Percentiles rank a stretch among this genome's conserved stretches.
These are phyloP conservation scores for Parmales sp. DNA, from an alignment of 108 stramenopile genomes.

Conservation along the genomic window DNA sequence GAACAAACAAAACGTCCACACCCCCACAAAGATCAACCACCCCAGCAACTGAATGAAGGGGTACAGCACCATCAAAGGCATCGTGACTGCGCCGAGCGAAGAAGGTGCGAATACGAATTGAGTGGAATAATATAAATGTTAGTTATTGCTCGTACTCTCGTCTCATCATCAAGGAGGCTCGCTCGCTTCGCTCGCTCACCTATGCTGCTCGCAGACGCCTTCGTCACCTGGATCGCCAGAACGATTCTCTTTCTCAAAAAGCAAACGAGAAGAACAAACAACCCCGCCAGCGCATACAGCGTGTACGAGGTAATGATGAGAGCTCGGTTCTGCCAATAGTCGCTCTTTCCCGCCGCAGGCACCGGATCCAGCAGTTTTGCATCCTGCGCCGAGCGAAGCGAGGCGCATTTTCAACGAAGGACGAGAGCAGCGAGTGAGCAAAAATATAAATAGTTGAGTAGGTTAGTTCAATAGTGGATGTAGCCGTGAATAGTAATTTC, in stretches of 20 bases:
- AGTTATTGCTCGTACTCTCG: too few species aligned
- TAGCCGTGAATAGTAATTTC: not conserved
- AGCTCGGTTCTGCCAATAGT: not conserved
- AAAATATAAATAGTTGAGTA: too few species aligned
- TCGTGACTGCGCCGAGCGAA: not conserved
- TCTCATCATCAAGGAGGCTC: too few species aligned
- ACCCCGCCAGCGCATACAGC: not conserved
- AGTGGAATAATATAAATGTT: too few species aligned
- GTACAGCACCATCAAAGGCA: not conserved
- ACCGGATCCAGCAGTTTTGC: too few species aligned
- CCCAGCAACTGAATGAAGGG: slow-evolving; percentile 10
- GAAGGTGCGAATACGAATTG: too few species aligned
- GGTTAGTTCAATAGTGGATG: too few species aligned
- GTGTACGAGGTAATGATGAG: not conserved
- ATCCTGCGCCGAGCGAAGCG: too few species aligned
- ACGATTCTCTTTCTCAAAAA: slow-evolving; percentile 13
- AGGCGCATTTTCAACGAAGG: too few species aligned
- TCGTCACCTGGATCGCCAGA: slow-evolving; percentile 16
- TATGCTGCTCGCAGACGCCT: slow-evolving; percentile 9
- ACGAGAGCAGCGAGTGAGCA: too few species aligned
- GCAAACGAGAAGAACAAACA: slow-evolving; percentile 14
- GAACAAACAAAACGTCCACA: slow-evolving; percentile 14
- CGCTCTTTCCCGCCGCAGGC: too few species aligned
- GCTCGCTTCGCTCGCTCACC: too few species aligned
- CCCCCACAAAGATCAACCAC: slow-evolving; percentile 7